phyloP scores from a whole-genome alignment of 257 asterid species.

The Petunia axillaris region DNA sequence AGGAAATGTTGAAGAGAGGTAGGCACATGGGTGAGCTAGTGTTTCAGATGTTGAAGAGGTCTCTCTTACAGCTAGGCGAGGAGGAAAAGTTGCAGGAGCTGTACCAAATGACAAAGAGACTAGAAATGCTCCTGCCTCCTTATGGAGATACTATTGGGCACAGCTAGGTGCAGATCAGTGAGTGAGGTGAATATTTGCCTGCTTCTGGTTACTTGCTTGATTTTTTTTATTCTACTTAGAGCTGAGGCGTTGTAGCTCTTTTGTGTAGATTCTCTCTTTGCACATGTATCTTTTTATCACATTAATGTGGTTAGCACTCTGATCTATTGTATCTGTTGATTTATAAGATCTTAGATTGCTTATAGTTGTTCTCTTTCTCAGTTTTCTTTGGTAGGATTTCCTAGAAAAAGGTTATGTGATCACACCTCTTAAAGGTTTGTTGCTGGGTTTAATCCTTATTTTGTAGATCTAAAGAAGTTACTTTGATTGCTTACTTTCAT shows the following conservation, averaged over 20 bases:
- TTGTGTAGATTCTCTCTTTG: neutral
- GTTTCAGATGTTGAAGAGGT: constrained; percentile 60
- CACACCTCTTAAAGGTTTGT: neutral
- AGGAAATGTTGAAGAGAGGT: constrained; percentile 77
- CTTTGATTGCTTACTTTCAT: constrained; percentile 6
- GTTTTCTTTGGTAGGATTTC: constrained; percentile 3
- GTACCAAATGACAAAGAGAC: constrained; percentile 46
- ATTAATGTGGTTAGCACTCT: neutral
- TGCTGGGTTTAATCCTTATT: neutral
- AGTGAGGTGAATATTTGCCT: constrained; percentile 3
- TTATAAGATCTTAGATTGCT: neutral
- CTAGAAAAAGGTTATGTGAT: neutral
- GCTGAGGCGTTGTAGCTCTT: neutral
- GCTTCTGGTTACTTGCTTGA: neutral
- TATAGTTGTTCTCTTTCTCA: neutral
- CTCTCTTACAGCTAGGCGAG: constrained; percentile 52
- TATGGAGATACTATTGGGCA: constrained; percentile 26
- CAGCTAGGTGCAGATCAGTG: constrained; percentile 22
- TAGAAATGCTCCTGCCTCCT: constrained; percentile 57
- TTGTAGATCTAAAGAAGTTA: neutral
- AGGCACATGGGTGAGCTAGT: constrained; percentile 59
- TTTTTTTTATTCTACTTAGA: neutral
- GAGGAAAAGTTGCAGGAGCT: constrained; percentile 48
- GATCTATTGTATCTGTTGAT: constrained; percentile 11
- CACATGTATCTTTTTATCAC: neutral